Conservation (phyloP, 495 filamentous ascomycete genomes). For the Haplographium delicatum region DNA sequence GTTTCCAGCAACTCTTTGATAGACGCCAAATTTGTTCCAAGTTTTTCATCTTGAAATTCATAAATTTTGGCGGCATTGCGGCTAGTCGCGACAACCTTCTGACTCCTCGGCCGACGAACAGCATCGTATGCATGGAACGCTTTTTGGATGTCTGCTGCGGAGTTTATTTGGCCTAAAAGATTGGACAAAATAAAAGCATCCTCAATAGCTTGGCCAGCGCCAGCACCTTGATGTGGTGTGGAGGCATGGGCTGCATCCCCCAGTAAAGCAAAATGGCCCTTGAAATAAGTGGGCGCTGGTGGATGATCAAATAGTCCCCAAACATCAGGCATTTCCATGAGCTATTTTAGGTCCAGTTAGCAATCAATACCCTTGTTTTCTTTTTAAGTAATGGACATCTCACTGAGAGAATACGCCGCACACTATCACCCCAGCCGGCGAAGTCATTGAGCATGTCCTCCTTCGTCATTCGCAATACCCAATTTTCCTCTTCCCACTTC, state of each 20-base stretch:
- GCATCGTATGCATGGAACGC: constrained; percentile 60
- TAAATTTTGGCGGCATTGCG: constrained; percentile 35
- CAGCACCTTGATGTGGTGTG: constrained; percentile 65
- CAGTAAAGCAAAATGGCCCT: constrained; percentile 50
- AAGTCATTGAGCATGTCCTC: constrained; percentile 55
- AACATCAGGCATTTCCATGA: constrained; percentile 43
- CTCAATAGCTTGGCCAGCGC: constrained; percentile 64
- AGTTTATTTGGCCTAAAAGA: constrained; percentile 45
- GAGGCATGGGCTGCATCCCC: constrained; percentile 69
- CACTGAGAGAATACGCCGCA: constrained; percentile 41
- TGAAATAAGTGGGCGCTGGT: constrained; percentile 48
- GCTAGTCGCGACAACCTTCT: constrained; percentile 39
- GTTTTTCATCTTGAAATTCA: constrained; percentile 37
- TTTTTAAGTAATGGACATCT: constrained; percentile 18
- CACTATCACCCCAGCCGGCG: constrained; percentile 43
- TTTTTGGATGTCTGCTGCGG: constrained; percentile 34
- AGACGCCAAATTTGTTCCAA: constrained; percentile 39
- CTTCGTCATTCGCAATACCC: constrained; percentile 51
- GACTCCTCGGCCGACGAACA: constrained; percentile 44
- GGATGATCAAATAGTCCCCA: constrained; percentile 64
- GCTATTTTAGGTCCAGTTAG: no score
- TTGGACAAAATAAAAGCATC: constrained; percentile 56
- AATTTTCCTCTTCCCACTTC: constrained; percentile 37
- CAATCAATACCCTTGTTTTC: no score
- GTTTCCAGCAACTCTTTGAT: constrained; percentile 36